Evolutionary conservation across 371 early-diverging fungal species (phyloP), one percentile per base, ranked within the genome.

Genomic region (Batkoa obscura): DNA sequence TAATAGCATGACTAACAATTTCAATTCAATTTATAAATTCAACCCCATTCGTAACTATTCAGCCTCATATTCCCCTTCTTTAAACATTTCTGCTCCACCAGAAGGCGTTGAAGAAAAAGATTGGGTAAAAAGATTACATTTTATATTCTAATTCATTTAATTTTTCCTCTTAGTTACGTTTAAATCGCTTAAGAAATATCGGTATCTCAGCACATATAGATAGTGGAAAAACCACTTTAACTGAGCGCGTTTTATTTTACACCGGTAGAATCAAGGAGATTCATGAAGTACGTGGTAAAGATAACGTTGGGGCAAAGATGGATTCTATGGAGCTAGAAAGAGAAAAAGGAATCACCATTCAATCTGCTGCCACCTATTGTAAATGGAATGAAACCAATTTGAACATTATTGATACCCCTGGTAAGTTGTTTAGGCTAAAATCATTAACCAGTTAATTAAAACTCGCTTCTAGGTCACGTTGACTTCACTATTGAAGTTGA

Each of bases 151-250:
- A 43, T 23, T 43, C 2, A 33, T 33, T 37, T 12, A 48, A 57
- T 13, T n/a, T 48, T 35, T 53, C 36, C n/a, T n/a, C n/a, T n/a
- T 48, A 75, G 71, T 63, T 57, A 43, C 79, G 84, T 46, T 65
- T 87, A 23, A 58, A 68, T 17, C 73, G 66, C 39, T 72, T 87
- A 62, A 82, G 94, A 55, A 97, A 95, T 68, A 93, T 95, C 67
- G 98, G 98, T 65, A 97, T 97, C 64, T 87, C 88, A n/a, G 98
- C 98, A 37, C 98, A 97, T 72, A 95, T 97, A 63, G 98, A 97
- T 65, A 86, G 90, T 38, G 98, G 98, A 60, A 97, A 97, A 66
- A 97, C 98, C 30, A 97, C 98, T 0, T 75, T 91, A 66, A 94
- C 95, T 12, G 98, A 97, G 71, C 88, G 98, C 66, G 86, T 97